Evolutionary conservation across 1,284 basidiomycete genomes (phyloP).

Genomic region (Cutaneotrichosporon sp.): DNA sequence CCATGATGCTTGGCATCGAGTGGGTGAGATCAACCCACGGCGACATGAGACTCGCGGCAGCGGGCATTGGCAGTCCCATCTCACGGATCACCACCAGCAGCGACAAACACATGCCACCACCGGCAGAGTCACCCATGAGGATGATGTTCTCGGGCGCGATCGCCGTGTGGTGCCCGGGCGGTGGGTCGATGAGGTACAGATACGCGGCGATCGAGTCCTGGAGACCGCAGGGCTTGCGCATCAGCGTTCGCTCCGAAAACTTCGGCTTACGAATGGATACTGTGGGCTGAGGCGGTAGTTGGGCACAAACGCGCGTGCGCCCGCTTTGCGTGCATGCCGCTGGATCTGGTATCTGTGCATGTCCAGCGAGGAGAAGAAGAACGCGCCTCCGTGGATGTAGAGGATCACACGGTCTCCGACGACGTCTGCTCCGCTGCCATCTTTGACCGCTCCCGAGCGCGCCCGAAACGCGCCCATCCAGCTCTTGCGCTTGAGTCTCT

Average conservation of each 20-base stretch:
- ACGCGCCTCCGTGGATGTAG: conserved; percentile 54
- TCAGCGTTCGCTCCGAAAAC: conserved; percentile 25
- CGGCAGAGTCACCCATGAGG: conserved; percentile 87
- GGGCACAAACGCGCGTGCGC: conserved; percentile 73
- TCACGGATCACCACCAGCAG: conserved; percentile 88
- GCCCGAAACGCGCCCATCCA: conserved; percentile 2
- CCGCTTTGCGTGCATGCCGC: conserved; percentile 84
- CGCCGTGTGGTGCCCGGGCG: conserved; percentile 60
- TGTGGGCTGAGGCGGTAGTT: conserved; percentile 88
- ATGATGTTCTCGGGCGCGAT: conserved; percentile 81
- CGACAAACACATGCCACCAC: conserved; percentile 82
- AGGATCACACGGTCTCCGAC: conserved; percentile 49
- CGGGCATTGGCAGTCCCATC: conserved; percentile 74
- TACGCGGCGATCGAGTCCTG: conserved; percentile 55
- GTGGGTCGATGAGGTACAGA: conserved; percentile 72
- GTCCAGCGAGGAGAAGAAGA: conserved; percentile 51
- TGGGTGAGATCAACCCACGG: conserved; percentile 95
- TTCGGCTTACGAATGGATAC: conserved; percentile 86
- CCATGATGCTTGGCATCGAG: conserved; percentile 78
- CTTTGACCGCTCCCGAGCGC: conserved; percentile 26
- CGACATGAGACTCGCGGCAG: conserved; percentile 78
- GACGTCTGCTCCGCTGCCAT: conserved; percentile 43
- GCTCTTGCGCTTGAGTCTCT: background rate
- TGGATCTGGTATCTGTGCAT: conserved; percentile 71
- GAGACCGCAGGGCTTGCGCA: conserved; percentile 56